Percentiles rank a stretch among this genome's conserved stretches.
These are phyloP conservation scores for Fibroporia radiculosa DNA, from an alignment of 768 basidiomycete genomes.

Conservation along the genomic window DNA sequence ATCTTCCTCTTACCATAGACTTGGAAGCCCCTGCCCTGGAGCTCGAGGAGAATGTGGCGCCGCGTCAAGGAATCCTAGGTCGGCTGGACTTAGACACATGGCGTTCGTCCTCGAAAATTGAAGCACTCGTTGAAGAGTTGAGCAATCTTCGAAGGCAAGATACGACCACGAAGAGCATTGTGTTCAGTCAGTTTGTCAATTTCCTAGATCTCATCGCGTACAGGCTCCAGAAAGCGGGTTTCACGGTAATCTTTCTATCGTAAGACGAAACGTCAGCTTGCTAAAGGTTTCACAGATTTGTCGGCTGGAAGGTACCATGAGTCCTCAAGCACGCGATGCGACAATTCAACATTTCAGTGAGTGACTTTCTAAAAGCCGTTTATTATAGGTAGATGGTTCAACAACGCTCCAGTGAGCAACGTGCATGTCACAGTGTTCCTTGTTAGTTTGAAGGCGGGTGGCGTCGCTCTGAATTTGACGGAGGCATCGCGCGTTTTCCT, in stretches of 20 bases:
- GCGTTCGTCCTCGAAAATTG: constrained; percentile 96
- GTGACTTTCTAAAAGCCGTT: constrained; percentile 21
- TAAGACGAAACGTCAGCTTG: too few species aligned
- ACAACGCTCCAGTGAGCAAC: constrained; percentile 62
- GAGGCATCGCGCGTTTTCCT: constrained; percentile 91
- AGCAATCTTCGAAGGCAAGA: constrained; percentile 77
- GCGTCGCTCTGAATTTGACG: constrained; percentile 84
- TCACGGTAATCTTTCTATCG: constrained; percentile 61
- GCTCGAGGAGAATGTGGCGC: constrained; percentile 47
- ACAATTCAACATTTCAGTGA: constrained; percentile 92
- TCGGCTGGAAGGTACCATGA: constrained; percentile 93
- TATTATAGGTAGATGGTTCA: background rate
- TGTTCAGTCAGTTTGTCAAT: constrained; percentile 94
- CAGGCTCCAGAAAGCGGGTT: constrained; percentile 86
- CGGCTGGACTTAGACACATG: constrained; percentile 83
- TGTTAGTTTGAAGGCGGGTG: constrained; percentile 92
- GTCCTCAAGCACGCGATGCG: constrained; percentile 90
- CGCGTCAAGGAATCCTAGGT: constrained; percentile 88
- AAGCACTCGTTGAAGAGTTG: constrained; percentile 92
- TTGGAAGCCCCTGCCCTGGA: constrained; percentile 92
- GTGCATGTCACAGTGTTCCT: constrained; percentile 96
- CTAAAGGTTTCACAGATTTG: constrained; percentile 54
- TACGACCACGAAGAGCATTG: constrained; percentile 90
- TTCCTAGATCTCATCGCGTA: constrained; percentile 92
- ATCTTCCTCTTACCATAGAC: constrained; percentile 87